Base-by-base conservation (phyloP, 2,329 filamentous ascomycete species). In the Neofusicoccum sp. region DNA sequence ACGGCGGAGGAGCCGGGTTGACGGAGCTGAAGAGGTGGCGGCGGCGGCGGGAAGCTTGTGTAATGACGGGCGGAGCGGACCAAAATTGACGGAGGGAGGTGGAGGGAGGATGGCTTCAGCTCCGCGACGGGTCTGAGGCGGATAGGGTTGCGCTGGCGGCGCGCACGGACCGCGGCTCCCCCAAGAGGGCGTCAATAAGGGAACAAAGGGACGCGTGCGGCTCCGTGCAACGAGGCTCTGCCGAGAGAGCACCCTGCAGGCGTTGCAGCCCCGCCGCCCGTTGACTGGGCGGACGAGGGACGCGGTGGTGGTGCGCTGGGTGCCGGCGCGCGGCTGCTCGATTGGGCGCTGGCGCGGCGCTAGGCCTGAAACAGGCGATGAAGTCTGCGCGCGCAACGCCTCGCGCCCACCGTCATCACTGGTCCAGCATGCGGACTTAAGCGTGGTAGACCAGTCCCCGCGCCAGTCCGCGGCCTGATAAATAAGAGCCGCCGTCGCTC, bases 81-180 rank as follows among this genome's bases (percentile, higher is more conserved):
- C 5, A 34, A n/a, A 12, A 31, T 22, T 7, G 37, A 37, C 37
- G 52, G 43, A 41, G 36, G 54, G 41, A 44, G 54, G n/a, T 50
- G 48, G 14, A 44, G 39, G 50, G n/a, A 31, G n/a, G 16, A 12
- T 36, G 36, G 33, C 31, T 36, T 50, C 48, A 37, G 48, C 48
- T 50, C 37, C 41, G 54, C 54, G 41, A 58, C 54, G 41, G 39
- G 14, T 28, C 41, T 58, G 41, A 37, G 54, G 41, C 54, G 54
- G 31, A 45, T 58, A 36, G 31, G 36, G 54, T 45, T 58, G 54
- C 41, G 54, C 39, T 58, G n/a, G 9, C 3, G 3, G 54, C 54
- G 54, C 31, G 39, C 54, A 41, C 45, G 54, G 39, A 31, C 28
- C n/a, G 7, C 12, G 31, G n/a, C 33, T 5, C 45, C 54, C 54